Base-by-base conservation (phyloP, 768 basidiomycete species). In the Mycena amicta region DNA sequence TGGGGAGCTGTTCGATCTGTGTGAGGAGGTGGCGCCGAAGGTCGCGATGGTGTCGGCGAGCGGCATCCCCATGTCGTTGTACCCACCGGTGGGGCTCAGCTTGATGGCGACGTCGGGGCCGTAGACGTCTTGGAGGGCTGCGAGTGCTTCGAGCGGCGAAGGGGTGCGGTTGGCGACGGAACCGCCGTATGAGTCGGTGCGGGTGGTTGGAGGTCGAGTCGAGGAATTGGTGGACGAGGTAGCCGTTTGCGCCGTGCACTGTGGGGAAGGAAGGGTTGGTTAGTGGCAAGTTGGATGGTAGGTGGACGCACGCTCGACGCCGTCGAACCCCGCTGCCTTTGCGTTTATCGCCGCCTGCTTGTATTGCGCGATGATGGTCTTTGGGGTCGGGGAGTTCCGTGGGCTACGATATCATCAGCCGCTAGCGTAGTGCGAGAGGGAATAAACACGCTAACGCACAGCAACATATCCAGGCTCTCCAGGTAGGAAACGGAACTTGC, bases 111-210 rank as follows among this genome's bases (percentile, higher is more conserved):
- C 67, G 31, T 68, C 61, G 4, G 68, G 70, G 13, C 74, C 75
- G 52, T 65, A 71, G 31, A 73, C 72, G 11, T 70, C 65, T 31
- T 66, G 53, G 23, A 72, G 39, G 15, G 66, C 70, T 46, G 71
- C 68, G 43, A 72, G 50, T 31, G 65, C 69, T 62, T 76, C 74
- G 18, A 75, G 64, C 1, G 67, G 59, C 65, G 80, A 79, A 8
- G 75, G 64, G 2, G 67, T 58, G 28, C 79, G 70, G 66, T 78
- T 78, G 62, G 77, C 74, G 30, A 74, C 47, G 8, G 70, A 70
- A 3, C 79, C 79, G 13, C 79, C n/a, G n/a, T n/a, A n/a, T n/a
- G n/a, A n/a, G n/a, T n/a, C n/a, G n/a, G n/a, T n/a, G n/a, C n/a
- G n/a, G n/a, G n/a, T n/a, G n/a, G n/a, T n/a, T n/a, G n/a, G n/a